Conservation (phyloP, 2,329 filamentous ascomycete species). For the Penicillium psychrosexuale region DNA sequence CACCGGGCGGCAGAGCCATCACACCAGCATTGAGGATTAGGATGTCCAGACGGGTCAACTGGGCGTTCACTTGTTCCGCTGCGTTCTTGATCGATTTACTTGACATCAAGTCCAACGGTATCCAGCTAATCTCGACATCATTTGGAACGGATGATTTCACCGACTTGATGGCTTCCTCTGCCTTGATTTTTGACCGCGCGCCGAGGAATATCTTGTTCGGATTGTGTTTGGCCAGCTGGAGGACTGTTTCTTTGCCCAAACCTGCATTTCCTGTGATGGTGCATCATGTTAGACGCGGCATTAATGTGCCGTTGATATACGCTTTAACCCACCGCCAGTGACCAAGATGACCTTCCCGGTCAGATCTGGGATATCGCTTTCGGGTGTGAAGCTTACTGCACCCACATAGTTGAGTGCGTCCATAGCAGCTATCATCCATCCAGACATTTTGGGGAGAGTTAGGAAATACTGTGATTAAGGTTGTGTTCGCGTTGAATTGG, state of each 20-base stretch:
- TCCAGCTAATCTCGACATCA: slow-evolving; percentile 20
- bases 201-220: slow-evolving; percentile 39
- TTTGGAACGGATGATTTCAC: slow-evolving; percentile 15
- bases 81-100: slow-evolving; percentile 41
- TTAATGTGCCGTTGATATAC: slow-evolving; percentile 27
- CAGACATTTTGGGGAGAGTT: slow-evolving; percentile 10
- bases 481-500: not conserved
- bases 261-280: slow-evolving; percentile 42
- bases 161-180: slow-evolving; percentile 20
- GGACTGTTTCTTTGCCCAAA: slow-evolving; percentile 45
- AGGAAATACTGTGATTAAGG: not conserved
- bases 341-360: slow-evolving; percentile 35
- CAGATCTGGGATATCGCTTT: slow-evolving; percentile 35
- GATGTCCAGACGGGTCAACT: slow-evolving; percentile 31
- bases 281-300: not conserved
- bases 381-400: slow-evolving; percentile 29
- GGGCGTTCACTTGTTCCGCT: slow-evolving; percentile 31
- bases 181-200: slow-evolving; percentile 31
- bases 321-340: slow-evolving; percentile 32
- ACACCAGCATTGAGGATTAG: slow-evolving; percentile 44
- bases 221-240: slow-evolving; percentile 43
- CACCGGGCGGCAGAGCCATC: slow-evolving; percentile 38
- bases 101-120: slow-evolving; percentile 45
- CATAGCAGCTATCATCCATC: slow-evolving; percentile 12
- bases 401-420: slow-evolving; percentile 20